These are phyloP conservation scores for Colletotrichum sidae DNA, from an alignment of 2,329 filamentous ascomycete species.

Conservation along the genomic window DNA sequence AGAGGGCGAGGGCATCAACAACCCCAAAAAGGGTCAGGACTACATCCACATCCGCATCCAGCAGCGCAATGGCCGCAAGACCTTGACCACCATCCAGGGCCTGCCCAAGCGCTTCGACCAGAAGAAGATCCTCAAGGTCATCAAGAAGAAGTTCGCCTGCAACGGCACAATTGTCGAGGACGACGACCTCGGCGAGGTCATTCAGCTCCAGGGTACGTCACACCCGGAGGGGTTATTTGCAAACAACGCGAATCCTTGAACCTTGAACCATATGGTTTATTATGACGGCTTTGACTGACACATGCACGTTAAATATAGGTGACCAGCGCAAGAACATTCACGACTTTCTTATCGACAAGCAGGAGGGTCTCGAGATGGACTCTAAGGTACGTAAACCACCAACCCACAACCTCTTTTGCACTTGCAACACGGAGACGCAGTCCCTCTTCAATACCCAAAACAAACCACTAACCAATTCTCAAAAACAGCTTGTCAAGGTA, in stretches of 20 bases:
- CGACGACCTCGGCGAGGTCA: slow-evolving; percentile 38
- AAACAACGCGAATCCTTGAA: too few relatives aligned
- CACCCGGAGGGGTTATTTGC: too few relatives aligned
- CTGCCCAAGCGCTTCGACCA: slow-evolving; percentile 98
- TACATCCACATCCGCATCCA: slow-evolving; percentile 40
- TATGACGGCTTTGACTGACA: too few relatives aligned
- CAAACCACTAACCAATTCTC: slow-evolving; percentile 3
- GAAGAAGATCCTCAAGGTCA: slow-evolving; percentile 99
- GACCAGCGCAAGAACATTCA: slow-evolving; percentile 94
- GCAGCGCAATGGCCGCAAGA: slow-evolving; percentile 82
- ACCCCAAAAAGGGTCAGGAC: slow-evolving; percentile 38
- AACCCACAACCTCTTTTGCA: neutral
- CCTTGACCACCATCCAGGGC: slow-evolving; percentile 99
- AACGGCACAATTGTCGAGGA: slow-evolving; percentile 40
- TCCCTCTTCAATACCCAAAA: neutral
- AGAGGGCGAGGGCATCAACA: slow-evolving; percentile 38
- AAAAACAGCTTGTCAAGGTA: slow-evolving; percentile 53
- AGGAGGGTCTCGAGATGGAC: slow-evolving; percentile 86
- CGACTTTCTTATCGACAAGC: slow-evolving; percentile 90
- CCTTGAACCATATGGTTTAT: too few relatives aligned
- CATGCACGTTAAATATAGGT: slow-evolving; percentile 53
- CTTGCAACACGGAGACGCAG: slow-evolving; percentile 2
- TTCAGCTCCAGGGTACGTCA: slow-evolving; percentile 37
- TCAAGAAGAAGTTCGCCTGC: slow-evolving; percentile 85
- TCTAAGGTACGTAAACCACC: slow-evolving; percentile 65